A percentile compares a stretch with the other conserved stretches of the same genome.
Conservation (phyloP, 1,284 basidiomycete genomes). For the Chalciporus piperatoides region DNA sequence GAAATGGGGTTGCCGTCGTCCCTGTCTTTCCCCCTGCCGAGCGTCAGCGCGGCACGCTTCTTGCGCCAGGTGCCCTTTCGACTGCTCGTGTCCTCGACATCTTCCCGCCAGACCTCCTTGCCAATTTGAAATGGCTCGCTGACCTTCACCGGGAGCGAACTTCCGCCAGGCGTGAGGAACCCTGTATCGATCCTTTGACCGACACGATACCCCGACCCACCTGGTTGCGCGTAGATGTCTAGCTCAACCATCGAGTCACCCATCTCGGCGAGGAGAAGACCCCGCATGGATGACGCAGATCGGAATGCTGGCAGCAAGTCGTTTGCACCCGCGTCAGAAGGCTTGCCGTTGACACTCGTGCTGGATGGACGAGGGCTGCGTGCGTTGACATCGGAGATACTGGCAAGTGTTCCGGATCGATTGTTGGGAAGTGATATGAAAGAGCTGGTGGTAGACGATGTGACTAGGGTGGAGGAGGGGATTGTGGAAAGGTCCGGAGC, state of each 20-base stretch:
- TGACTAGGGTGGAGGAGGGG: conserved; percentile 26
- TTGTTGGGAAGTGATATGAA: conserved; percentile 19
- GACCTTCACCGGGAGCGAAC: conserved; percentile 10
- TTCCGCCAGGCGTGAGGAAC: conserved; percentile 30
- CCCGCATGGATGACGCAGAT: conserved; percentile 42
- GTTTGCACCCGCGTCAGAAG: conserved; percentile 4
- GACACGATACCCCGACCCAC: conserved; percentile 36
- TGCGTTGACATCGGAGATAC: conserved; percentile 23
- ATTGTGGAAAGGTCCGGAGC: conserved; percentile 26
- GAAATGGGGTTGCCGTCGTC: conserved; percentile 7
- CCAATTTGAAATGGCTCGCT: conserved; percentile 13
- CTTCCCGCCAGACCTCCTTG: conserved; percentile 26
- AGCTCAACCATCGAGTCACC: conserved; percentile 44
- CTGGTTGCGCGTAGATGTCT: conserved; percentile 31
- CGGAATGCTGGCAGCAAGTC: conserved; percentile 32
- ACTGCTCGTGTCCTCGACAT: not conserved
- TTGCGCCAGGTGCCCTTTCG: conserved; percentile 20
- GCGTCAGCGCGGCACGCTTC: conserved; percentile 8
- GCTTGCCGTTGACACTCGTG: not conserved
- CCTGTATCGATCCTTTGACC: conserved; percentile 38
- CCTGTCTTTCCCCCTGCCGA: conserved; percentile 2
- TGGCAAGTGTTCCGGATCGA: conserved; percentile 12
- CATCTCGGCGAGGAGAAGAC: conserved; percentile 41
- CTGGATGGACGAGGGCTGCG: conserved; percentile 3
- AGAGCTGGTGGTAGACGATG: conserved; percentile 27